Evolutionary conservation across 306 rosid species (phyloP), one percentile per base, ranked within the genome.

Genomic region (Albizia julibrissin): DNA sequence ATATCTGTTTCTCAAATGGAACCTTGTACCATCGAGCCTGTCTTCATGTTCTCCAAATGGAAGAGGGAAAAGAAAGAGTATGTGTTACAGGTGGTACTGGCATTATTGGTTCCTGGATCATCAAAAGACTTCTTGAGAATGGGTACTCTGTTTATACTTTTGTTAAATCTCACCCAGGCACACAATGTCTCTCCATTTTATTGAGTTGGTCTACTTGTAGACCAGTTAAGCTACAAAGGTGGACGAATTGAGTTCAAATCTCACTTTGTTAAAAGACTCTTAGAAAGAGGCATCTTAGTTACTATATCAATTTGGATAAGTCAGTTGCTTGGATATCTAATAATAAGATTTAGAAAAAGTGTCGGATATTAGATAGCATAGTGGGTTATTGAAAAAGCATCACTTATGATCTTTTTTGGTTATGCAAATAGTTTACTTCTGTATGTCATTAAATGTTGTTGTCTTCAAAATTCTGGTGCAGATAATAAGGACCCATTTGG

Each of bases 11-110:
- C 22, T 50, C 58, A 18, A 50, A 47, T 47, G 15, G 16, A 47
- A 47, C 54, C 50, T 44, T 12, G 7, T 49, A 19, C 59, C 24
- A 0, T 54, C 62, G 22, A 8, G 11, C 24, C 12, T 18, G 26
- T 21, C 26, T 21, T 19, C 39, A 34, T 5, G 12, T 54, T 54
- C 12, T 8, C 11, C 9, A 1, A 52, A 52, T 79, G 88, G 88
- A 74, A 8, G 67, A 50, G 6, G 14, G 59, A 4, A 66, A 74
- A 47, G 89, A 86, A 3, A 65, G 67, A 31, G 86, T 87, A 0
- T 78, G 87, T 79, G 87, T 84, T 6, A 87, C 90, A 1, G 84
- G 87, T 14, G 90, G 84, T 6, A 74, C 86, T 0, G 84, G 90
- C 66, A 79, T 39, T 15, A 26, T 84, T 43, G 86, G 82, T 21